Conservation (phyloP, 176 grass and related monocot species). For the Tillandsia leiboldiana region DNA sequence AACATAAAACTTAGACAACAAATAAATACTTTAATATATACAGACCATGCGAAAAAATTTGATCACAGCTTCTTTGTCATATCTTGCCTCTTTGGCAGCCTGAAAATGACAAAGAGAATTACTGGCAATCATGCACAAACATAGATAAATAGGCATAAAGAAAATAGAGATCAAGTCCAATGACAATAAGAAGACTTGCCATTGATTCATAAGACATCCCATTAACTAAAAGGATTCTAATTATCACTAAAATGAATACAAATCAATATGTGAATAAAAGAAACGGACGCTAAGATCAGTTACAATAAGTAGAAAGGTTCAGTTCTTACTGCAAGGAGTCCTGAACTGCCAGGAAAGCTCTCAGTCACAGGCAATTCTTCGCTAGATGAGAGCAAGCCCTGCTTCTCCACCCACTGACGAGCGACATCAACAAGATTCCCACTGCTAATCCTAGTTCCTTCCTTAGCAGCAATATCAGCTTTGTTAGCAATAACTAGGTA, state of each 20-base stretch:
- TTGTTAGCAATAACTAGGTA: constrained; percentile 94
- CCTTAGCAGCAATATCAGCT: constrained; percentile 51
- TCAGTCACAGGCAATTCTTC: constrained; percentile 82
- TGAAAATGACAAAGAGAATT: constrained; percentile 19
- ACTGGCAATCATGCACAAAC: too few species aligned
- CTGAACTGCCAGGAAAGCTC: constrained; percentile 67
- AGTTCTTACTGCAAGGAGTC: constrained; percentile 67
- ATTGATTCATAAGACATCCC: neutral
- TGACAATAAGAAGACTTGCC: neutral
- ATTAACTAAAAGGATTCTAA: neutral
- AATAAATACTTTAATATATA: constrained; percentile 19
- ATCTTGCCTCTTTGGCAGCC: constrained; percentile 91
- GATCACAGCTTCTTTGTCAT: constrained; percentile 87
- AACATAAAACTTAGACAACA: constrained; percentile 9
- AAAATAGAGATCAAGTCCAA: neutral
- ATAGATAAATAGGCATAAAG: neutral
- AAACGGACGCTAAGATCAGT: neutral
- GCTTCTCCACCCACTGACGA: constrained; percentile 89
- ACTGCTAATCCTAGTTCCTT: constrained; percentile 52
- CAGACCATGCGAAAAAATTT: constrained; percentile 94
- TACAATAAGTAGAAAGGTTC: constrained; percentile 5
- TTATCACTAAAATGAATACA: neutral
- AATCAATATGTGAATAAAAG: neutral
- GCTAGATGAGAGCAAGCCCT: constrained; percentile 56
- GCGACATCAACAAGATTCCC: constrained; percentile 81